These are phyloP conservation scores for Arctium lappa DNA, from an alignment of 129 eudicot species.

Conservation along the genomic window DNA sequence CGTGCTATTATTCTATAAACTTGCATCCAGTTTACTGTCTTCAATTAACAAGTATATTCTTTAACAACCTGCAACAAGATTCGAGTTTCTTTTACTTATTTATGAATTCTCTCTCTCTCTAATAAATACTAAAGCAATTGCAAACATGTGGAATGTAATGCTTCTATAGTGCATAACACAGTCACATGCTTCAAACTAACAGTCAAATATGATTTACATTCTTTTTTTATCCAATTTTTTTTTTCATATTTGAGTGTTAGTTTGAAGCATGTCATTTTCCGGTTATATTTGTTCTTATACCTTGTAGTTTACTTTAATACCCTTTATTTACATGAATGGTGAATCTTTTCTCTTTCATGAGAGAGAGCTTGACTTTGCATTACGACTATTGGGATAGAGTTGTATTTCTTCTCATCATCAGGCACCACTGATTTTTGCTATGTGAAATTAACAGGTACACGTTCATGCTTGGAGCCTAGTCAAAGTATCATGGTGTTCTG, in stretches of 20 bases:
- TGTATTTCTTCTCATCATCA: neutral
- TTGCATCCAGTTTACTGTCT: neutral
- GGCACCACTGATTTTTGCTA: slow-evolving; percentile 6
- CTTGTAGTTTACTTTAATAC: neutral
- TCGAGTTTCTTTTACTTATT: neutral
- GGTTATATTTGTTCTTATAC: neutral
- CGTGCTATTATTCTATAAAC: neutral
- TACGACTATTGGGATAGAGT: neutral
- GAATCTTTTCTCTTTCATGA: neutral
- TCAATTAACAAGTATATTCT: neutral
- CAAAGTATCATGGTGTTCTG: slow-evolving; percentile 82
- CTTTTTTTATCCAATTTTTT: neutral
- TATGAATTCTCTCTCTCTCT: neutral
- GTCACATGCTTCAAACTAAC: neutral
- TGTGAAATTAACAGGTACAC: slow-evolving; percentile 45
- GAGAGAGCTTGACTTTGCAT: neutral
- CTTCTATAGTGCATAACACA: neutral
- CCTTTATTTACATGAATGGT: neutral
- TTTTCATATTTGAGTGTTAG: neutral
- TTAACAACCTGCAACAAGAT: too few relatives aligned
- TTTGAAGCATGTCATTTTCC: neutral
- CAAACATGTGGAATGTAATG: neutral
- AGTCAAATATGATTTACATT: too few relatives aligned
- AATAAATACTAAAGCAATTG: neutral
- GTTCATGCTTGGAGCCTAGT: slow-evolving; percentile 74